Base-by-base conservation (phyloP, 805 yeast species). In the Kuraishia hungarica region DNA sequence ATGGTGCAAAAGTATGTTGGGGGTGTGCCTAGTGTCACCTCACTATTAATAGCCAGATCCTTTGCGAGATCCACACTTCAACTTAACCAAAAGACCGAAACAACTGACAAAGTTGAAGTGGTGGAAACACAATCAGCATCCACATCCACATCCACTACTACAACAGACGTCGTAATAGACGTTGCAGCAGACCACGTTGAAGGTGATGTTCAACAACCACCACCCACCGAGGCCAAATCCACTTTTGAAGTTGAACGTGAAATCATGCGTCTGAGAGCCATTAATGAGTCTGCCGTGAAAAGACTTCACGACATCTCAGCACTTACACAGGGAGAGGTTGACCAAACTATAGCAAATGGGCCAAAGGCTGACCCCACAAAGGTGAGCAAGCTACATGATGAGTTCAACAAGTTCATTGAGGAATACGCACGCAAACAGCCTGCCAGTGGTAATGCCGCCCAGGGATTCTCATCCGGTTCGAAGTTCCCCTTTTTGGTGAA, bases 371-470 rank as follows among this genome's bases (percentile, higher is more conserved):
- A n/a, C 51, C 28, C 51, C 62, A 64, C 0, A 76, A 79, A 50
- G 82, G 84, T 56, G 72, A 74, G 2, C 69, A 68, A 19, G 77
- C 51, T 86, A 1, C 72, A 75, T 23, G 84, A 81, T 20, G 64
- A 74, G n/a, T 79, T 87, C 50, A 88, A 83, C 60, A 70, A 69
- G 47, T 65, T 82, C n/a, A 78, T 84, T 21, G 96, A 89, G 58
- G 67, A 66, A 22, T 47, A 47, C 21, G 49, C 49, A 47, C 49
- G 49, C 49, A 47, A 47, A 19, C 49, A 20, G 21, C 24, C 49
- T 2, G 49, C 24, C 24, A 22, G 19, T 5, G 24, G 49, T 20
- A 22, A n/a, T n/a, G 22, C 13, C n/a, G 22, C 24, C 43, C 43
- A 35, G 17, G 43, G 43, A 3, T 35, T 35, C 8, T 47, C 50